phyloP scores from a whole-genome alignment of 2,329 filamentous ascomycete genomes.

The Ilyonectria mors-panacis region DNA sequence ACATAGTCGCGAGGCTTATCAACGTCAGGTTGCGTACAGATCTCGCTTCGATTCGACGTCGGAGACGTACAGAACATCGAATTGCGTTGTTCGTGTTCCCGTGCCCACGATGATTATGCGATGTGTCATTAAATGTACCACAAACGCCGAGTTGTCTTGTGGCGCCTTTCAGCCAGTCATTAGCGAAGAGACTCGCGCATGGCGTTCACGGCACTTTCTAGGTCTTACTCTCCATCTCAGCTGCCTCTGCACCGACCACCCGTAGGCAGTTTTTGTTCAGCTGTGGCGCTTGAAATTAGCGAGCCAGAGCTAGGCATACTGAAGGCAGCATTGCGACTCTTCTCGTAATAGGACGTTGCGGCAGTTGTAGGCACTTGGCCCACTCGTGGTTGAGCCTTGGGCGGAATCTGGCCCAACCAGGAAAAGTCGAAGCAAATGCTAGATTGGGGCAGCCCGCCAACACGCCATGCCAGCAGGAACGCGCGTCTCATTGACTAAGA shows the following conservation, averaged over 20 bases:
- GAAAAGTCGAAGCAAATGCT: neutral
- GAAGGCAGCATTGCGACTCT: neutral
- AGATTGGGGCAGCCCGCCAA: slow-evolving; percentile 2
- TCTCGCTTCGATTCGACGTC: neutral
- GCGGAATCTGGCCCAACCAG: slow-evolving; percentile 1
- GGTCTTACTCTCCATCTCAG: neutral
- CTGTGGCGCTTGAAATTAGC: neutral
- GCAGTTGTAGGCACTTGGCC: neutral
- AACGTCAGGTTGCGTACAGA: neutral
- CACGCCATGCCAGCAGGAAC: slow-evolving; percentile 11
- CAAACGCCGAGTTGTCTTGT: neutral
- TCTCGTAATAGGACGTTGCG: neutral
- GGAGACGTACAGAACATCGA: neutral
- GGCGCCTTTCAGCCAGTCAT: neutral
- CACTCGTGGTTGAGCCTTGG: slow-evolving; percentile 4
- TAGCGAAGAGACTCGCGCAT: neutral
- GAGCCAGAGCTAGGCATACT: neutral
- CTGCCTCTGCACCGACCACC: neutral
- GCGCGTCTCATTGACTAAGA: slow-evolving; percentile 13
- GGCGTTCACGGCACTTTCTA: neutral
- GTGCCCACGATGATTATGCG: neutral
- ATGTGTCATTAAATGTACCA: neutral
- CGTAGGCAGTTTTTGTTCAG: neutral
- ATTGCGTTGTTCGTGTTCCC: neutral
- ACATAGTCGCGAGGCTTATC: neutral